Evolutionary conservation across 2,329 filamentous ascomycete species (phyloP), one percentile per base, ranked within the genome.

Genomic region (Berkeleyomyces basicola): DNA sequence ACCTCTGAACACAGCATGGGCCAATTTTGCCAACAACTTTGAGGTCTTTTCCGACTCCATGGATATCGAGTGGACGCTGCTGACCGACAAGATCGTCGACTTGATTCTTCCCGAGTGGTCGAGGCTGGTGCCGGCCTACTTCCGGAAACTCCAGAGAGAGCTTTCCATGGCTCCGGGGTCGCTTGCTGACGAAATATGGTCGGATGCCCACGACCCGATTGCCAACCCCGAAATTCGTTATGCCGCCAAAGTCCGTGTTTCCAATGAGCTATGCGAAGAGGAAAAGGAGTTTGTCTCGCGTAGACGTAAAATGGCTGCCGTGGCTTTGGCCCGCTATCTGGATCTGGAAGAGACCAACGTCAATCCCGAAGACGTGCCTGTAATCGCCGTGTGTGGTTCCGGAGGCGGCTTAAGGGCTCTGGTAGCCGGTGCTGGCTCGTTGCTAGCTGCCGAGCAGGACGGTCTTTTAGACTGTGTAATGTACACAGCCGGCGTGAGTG

Each of bases 401-500:
- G 93, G 93, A 7, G 93, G 93, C 63, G 93, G 93, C 0, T 74
- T 99, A 57, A 81, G 93, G 59, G 93, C 93, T 1, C 80, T 99
- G 44, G 89, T 97, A 16, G 91, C 93, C 1, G 91, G 92, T 3
- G 63, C 90, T 0, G 91, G 92, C 0, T 96, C 91, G 0, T 85
- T 95, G 65, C 77, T 93, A 7, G 91, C 90, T 2, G 81, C 90
- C 0, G 83, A 90, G 65, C 87, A 96, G 71, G 87, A 88, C 63
- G 93, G 93, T 0, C 77, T 99, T 0, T 95, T 96, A 71, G 91
- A 96, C 73, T 97, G 93, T 71, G 81, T 89, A 9, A 97, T 91
- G 1, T 99, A 99, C 70, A 95, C 90, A 0, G 90, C 92, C 4
- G 93, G 93, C 0, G 93, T 99, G 58, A 96, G 90, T 70, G 93